phyloP scores from a whole-genome alignment of 345 rosid genomes.

The Euphorbia peplus region DNA sequence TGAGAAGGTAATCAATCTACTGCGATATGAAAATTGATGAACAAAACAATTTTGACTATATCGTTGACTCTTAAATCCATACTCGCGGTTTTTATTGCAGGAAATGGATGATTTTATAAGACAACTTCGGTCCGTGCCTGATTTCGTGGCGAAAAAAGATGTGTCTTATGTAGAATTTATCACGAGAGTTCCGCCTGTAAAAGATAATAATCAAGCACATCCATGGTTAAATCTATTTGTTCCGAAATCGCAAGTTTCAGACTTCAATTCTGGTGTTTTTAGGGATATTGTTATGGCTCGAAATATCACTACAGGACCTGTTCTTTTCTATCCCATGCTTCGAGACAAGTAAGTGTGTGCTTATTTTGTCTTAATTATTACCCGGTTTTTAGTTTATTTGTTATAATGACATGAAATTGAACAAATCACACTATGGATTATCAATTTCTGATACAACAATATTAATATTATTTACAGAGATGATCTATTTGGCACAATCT shows the following conservation, averaged over 20 bases:
- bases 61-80: too few relatives aligned
- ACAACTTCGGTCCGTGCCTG: not conserved
- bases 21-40: too few relatives aligned
- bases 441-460: too few relatives aligned
- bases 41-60: too few relatives aligned
- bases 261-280: slow-evolving; percentile 14
- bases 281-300: slow-evolving; percentile 21
- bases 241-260: slow-evolving; percentile 18
- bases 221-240: slow-evolving; percentile 32
- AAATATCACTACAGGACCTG: slow-evolving; percentile 22
- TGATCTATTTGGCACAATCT: too few relatives aligned
- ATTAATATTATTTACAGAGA: too few relatives aligned
- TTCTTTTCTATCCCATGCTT: slow-evolving; percentile 25
- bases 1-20: too few relatives aligned
- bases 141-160: not conserved
- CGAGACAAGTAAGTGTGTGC: slow-evolving; percentile 22
- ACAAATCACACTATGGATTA: too few relatives aligned
- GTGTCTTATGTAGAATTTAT: slow-evolving; percentile 17
- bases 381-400: too few relatives aligned
- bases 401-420: too few relatives aligned
- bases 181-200: slow-evolving; percentile 11
- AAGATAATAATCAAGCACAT: slow-evolving; percentile 3
- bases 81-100: too few relatives aligned
- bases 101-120: slow-evolving; percentile 4
- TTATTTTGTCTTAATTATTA: too few relatives aligned